phyloP scores from a whole-genome alignment of 1,284 basidiomycete species.

The Caloboletus inedulis region DNA sequence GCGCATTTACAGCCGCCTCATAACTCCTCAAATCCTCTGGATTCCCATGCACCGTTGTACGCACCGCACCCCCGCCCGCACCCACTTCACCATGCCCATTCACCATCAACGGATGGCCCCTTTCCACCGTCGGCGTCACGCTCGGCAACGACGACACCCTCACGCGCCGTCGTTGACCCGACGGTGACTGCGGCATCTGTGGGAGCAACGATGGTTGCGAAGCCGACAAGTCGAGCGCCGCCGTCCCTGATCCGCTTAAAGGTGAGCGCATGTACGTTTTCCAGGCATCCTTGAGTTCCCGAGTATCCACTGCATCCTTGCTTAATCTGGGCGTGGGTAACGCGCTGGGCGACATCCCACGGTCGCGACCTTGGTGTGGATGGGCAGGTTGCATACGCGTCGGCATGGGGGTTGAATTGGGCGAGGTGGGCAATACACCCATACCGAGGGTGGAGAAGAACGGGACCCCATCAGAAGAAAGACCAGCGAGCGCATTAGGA shows the following conservation, averaged over 20 bases:
- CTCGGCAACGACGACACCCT: constrained; percentile 65
- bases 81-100: constrained; percentile 20
- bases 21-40: constrained; percentile 66
- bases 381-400: constrained; percentile 23
- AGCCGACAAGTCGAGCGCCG: constrained; percentile 9
- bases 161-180: constrained; percentile 39
- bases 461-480: constrained; percentile 52
- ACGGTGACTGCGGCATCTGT: constrained; percentile 29
- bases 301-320: constrained; percentile 46
- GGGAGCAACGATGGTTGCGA: constrained; percentile 3
- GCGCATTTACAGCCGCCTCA: constrained; percentile 69
- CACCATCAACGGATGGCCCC: constrained; percentile 15
- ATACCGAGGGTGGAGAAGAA: constrained; percentile 51
- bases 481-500: constrained; percentile 57
- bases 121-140: constrained; percentile 53
- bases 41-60: constrained; percentile 41
- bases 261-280: constrained; percentile 71
- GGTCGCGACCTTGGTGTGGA: constrained; percentile 23
- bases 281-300: constrained; percentile 70
- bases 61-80: constrained; percentile 13
- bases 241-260: constrained; percentile 37
- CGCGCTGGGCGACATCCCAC: constrained; percentile 22
- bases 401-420: constrained; percentile 49
- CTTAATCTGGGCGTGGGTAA: constrained; percentile 23
- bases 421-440: constrained; percentile 34